Evolutionary conservation across 176 grass and related monocot genomes (phyloP).

Genomic region (Tuctoria greenei): DNA sequence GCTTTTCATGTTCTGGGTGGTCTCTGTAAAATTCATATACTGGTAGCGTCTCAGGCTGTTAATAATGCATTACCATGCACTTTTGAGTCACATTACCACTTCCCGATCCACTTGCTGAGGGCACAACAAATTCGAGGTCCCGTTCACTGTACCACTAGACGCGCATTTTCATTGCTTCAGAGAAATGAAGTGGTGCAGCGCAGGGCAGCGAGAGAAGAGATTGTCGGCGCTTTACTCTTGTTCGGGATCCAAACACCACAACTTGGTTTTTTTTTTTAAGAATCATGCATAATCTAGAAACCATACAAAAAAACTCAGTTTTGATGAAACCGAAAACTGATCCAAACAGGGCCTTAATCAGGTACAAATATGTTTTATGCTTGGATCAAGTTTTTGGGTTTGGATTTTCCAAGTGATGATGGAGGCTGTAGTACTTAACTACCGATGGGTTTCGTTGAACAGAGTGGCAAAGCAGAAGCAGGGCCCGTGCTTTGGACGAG

Average conservation of each 20-base stretch:
- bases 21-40: slow-evolving; percentile 41
- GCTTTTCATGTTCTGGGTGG: slow-evolving; percentile 13
- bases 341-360: too few relatives aligned
- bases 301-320: too few relatives aligned
- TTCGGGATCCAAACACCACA: too few relatives aligned
- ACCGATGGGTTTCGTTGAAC: slow-evolving; percentile 22
- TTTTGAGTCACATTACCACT: background rate
- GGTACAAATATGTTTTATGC: slow-evolving; percentile 18
- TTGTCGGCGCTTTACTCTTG: slow-evolving; percentile 43
- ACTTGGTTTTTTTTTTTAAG: too few relatives aligned
- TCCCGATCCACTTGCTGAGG: background rate
- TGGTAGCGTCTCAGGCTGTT: slow-evolving; percentile 37
- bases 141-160: background rate
- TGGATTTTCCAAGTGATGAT: slow-evolving; percentile 42
- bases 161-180: background rate
- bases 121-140: background rate
- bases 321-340: too few relatives aligned
- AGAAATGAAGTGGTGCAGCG: background rate
- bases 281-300: too few relatives aligned
- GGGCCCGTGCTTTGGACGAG: background rate
- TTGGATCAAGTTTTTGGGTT: slow-evolving; percentile 25
- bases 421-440: too few relatives aligned
- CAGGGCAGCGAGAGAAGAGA: too few relatives aligned
- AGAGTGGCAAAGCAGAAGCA: slow-evolving; percentile 8
- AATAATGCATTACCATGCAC: slow-evolving; percentile 19